Conservation (phyloP, 2,329 filamentous ascomycete species). For the Huntiella abstrusa region DNA sequence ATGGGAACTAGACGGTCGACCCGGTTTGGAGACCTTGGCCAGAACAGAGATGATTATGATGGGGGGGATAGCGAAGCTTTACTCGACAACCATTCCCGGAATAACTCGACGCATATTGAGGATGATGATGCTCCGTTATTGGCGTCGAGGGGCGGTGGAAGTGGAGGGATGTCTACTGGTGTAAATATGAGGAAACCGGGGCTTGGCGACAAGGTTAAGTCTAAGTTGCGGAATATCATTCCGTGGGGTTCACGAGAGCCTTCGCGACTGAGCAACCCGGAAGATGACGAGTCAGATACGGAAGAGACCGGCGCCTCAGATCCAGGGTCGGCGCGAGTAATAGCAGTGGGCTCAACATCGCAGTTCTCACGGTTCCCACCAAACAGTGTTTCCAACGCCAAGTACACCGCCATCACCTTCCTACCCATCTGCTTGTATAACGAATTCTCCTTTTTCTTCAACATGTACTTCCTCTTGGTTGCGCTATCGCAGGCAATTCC, state of each 20-base stretch:
- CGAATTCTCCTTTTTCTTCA: constrained; percentile 99
- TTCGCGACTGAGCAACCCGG: constrained; percentile 13
- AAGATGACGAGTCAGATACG: constrained; percentile 26
- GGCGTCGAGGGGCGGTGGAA: constrained; percentile 19
- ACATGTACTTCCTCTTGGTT: constrained; percentile 94
- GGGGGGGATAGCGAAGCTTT: constrained; percentile 51
- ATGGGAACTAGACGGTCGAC: constrained; percentile 41
- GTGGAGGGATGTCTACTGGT: not conserved
- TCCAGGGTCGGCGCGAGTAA: constrained; percentile 51
- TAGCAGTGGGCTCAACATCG: constrained; percentile 51
- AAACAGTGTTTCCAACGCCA: constrained; percentile 89
- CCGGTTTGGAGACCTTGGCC: constrained; percentile 42
- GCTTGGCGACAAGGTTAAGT: constrained; percentile 5
- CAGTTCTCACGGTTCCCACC: constrained; percentile 66
- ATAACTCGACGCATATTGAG: constrained; percentile 39
- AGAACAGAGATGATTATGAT: constrained; percentile 28
- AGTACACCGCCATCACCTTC: constrained; percentile 91
- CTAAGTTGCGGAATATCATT: constrained; percentile 49
- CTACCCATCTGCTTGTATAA: constrained; percentile 90
- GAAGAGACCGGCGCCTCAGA: constrained; percentile 36
- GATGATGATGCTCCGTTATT: constrained; percentile 64
- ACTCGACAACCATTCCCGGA: constrained; percentile 35
- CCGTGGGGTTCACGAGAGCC: constrained; percentile 19
- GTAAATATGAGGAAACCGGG: not conserved
- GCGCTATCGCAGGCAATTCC: constrained; percentile 87